Evolutionary conservation across 2,329 filamentous ascomycete genomes (phyloP).

Genomic region (Cladosporium oxysporum): DNA sequence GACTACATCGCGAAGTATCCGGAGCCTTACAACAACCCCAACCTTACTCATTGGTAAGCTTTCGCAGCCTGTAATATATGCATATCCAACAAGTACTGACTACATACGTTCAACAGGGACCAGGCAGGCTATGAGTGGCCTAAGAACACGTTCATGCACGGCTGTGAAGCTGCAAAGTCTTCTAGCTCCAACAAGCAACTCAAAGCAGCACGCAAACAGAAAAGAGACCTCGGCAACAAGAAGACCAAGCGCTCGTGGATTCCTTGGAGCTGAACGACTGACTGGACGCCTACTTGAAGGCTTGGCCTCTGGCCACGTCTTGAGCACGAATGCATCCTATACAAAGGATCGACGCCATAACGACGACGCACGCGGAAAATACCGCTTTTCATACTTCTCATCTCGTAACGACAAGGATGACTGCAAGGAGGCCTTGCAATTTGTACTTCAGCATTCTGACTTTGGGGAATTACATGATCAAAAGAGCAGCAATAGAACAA

Average conservation of each 20-base stretch:
- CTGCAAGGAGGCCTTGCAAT: neutral
- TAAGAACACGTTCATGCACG: constrained; percentile 47
- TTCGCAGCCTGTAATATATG: neutral
- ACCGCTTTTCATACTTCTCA: neutral
- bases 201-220: constrained; percentile 21
- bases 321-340: neutral
- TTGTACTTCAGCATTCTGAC: neutral
- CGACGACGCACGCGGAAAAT: neutral
- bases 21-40: constrained; percentile 52
- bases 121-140: constrained; percentile 44
- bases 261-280: constrained; percentile 23
- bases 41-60: constrained; percentile 49
- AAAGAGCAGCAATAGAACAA: neutral
- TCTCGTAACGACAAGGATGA: neutral
- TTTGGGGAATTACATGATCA: neutral
- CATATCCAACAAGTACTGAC: neutral
- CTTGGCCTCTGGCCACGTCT: neutral
- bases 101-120: constrained; percentile 8
- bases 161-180: constrained; percentile 33
- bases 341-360: neutral
- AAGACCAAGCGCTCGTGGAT: constrained; percentile 26
- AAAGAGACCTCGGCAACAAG: constrained; percentile 15
- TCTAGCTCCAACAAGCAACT: constrained; percentile 18
- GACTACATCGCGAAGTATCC: constrained; percentile 52
- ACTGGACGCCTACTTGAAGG: neutral